Evolutionary conservation across 2,329 filamentous ascomycete species (phyloP).

Genomic region (Tolypocladium capitatum): DNA sequence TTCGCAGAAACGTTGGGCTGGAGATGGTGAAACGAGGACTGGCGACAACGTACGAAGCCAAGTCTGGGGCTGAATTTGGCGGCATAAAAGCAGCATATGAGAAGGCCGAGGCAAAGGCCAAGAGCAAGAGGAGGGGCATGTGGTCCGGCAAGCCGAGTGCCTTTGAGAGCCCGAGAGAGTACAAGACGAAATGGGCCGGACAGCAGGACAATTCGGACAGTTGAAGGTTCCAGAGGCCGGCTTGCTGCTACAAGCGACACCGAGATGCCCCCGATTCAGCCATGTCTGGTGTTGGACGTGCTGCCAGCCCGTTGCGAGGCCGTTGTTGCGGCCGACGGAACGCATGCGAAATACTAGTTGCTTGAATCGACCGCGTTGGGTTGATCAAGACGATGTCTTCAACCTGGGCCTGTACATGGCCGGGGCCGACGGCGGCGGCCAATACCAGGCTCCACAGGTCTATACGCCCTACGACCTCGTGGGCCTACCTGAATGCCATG

Average conservation of each 20-base stretch:
- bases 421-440: too few relatives aligned
- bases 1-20: slow-evolving; percentile 69
- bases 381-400: too few relatives aligned
- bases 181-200: slow-evolving; percentile 46
- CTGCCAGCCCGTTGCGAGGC: too few relatives aligned
- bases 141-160: slow-evolving; percentile 54
- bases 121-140: slow-evolving; percentile 52
- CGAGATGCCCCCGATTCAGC: not conserved
- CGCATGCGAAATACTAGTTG: not conserved
- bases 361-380: too few relatives aligned
- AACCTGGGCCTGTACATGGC: too few relatives aligned
- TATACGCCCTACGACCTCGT: too few relatives aligned
- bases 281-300: not conserved
- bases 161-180: slow-evolving; percentile 77
- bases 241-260: not conserved
- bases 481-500: not conserved
- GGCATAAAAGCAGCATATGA: slow-evolving; percentile 51
- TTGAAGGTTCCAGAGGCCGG: slow-evolving; percentile 1
- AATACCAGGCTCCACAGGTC: too few relatives aligned
- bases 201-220: slow-evolving; percentile 6
- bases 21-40: slow-evolving; percentile 79
- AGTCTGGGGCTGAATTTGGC: slow-evolving; percentile 80
- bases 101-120: slow-evolving; percentile 53
- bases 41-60: slow-evolving; percentile 90
- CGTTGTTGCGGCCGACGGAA: too few relatives aligned